These are phyloP conservation scores for Edaphochlamys debaryana DNA, from an alignment of 139 green algal species.

Conservation along the genomic window DNA sequence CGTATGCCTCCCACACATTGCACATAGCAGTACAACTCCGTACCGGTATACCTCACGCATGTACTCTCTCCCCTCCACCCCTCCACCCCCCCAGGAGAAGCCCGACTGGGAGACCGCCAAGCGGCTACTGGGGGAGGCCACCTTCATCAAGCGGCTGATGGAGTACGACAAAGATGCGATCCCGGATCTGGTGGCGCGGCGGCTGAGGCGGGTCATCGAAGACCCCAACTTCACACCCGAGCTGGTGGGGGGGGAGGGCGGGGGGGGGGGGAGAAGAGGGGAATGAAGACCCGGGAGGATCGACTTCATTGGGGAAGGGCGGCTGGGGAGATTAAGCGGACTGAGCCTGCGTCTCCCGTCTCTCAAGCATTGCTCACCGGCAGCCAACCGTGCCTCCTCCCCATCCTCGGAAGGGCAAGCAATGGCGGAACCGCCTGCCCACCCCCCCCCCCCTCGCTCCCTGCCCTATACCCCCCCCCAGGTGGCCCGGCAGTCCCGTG, in stretches of 20 bases:
- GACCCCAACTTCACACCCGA: conserved; percentile 78
- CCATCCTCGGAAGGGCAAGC: too few relatives aligned
- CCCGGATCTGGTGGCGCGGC: conserved; percentile 51
- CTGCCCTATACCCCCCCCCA: conserved; percentile 5
- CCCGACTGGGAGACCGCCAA: conserved; percentile 88
- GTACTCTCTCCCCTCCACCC: not conserved
- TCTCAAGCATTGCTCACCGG: not conserved
- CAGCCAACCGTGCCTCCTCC: too few relatives aligned
- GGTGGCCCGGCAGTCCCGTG: conserved; percentile 80
- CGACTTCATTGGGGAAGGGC: too few relatives aligned
- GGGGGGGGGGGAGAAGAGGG: too few relatives aligned
- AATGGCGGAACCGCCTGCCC: too few relatives aligned
- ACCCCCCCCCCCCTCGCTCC: too few relatives aligned
- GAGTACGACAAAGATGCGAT: conserved; percentile 85
- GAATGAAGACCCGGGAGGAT: too few relatives aligned
- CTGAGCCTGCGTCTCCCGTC: not conserved
- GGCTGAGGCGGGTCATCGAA: conserved; percentile 73
- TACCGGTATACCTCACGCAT: too few relatives aligned
- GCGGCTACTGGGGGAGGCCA: conserved; percentile 73
- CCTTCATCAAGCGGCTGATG: conserved; percentile 77
- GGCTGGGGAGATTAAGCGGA: too few relatives aligned
- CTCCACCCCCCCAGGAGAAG: conserved; percentile 60
- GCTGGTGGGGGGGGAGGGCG: too few relatives aligned
- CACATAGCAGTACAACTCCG: too few relatives aligned
- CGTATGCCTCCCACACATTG: too few relatives aligned